Evolutionary conservation across 2,329 filamentous ascomycete species (phyloP).

Genomic region (Paraphaeosphaeria minitans): DNA sequence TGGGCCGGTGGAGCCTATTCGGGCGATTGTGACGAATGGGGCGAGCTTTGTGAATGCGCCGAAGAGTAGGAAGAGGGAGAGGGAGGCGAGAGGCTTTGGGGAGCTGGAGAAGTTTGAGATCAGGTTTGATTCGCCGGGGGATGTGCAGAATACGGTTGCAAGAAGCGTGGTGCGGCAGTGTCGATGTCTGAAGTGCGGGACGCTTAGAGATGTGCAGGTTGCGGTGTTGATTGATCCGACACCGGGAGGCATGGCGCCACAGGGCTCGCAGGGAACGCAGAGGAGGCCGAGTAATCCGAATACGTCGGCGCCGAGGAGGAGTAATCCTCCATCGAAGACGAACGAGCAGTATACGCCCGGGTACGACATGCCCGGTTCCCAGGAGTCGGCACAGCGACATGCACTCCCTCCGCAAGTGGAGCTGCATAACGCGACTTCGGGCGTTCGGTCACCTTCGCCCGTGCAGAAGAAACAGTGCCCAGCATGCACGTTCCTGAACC

Average conservation of each 20-base stretch:
- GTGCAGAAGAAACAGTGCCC: constrained; percentile 41
- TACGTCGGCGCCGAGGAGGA: constrained; percentile 18
- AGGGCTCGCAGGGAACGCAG: constrained; percentile 7
- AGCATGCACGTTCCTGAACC: constrained; percentile 44
- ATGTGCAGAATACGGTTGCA: constrained; percentile 37
- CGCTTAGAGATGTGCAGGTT: constrained; percentile 41
- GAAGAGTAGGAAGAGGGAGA: constrained; percentile 18
- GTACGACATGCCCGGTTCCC: constrained; percentile 30
- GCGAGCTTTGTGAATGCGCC: constrained; percentile 36
- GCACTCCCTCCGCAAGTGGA: constrained; percentile 24
- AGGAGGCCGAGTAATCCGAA: constrained; percentile 23
- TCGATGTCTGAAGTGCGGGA: constrained; percentile 44
- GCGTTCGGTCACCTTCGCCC: constrained; percentile 27
- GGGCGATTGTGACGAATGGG: constrained; percentile 40
- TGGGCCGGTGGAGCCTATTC: constrained; percentile 41
- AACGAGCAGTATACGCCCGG: constrained; percentile 34
- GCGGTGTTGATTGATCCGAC: constrained; percentile 41
- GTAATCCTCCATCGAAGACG: constrained; percentile 18
- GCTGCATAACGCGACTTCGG: constrained; percentile 11
- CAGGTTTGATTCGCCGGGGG: constrained; percentile 39
- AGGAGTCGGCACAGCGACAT: constrained; percentile 25
- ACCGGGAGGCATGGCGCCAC: constrained; percentile 17
- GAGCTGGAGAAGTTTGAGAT: constrained; percentile 41
- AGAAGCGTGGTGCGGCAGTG: constrained; percentile 40
- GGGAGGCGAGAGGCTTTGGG: constrained; percentile 27